Base-by-base conservation (phyloP, 768 basidiomycete species). In the Pisolithus marmoratus region DNA sequence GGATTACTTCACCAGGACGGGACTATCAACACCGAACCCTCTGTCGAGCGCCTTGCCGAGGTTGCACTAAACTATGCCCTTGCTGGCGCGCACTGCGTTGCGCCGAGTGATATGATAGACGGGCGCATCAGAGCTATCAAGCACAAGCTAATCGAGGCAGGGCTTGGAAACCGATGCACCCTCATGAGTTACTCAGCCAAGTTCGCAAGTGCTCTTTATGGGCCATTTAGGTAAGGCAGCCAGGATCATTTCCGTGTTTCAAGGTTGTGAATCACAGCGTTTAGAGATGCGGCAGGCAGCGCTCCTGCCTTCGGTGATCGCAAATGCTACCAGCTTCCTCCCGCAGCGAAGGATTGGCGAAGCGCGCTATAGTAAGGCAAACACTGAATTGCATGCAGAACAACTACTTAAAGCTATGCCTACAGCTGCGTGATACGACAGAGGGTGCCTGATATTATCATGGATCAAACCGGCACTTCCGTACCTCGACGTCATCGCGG, bases 81-180 rank as follows among this genome's bases (percentile, higher is more conserved):
- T 49, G 96, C 96, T 0, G 96, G 96, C n/a, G 96, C 93, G 1
- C 92, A 98, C 68, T 93, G 93, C 62, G 94, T 99, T 52, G 96
- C 96, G 2, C 96, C 96, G 7, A 96, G 94, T 63, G 96, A 98
- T 69, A 99, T 99, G 96, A 98, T 98, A 94, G 96, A 99, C 65
- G 96, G 95, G 0, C 78, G 95, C 19, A 84, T 99, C 56, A 83
- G 81, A 56, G 83, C 83, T 14, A 98, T 99, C 71, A 99, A 99
- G 68, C 76, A 81, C 36, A 79, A 76, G 3, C 74, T 99, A 50
- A 90, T 97, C 53, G 85, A 90, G 53, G 79, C 79, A 40, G 92
- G 93, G 17, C 75, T 83, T 42, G 94, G 85, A 8, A 98, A 97
- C 71, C 81, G 81, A 63, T 93, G 90, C 67, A 87, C 87, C 6